phyloP scores from a whole-genome alignment of 306 rosid genomes.

The Morella rubra region DNA sequence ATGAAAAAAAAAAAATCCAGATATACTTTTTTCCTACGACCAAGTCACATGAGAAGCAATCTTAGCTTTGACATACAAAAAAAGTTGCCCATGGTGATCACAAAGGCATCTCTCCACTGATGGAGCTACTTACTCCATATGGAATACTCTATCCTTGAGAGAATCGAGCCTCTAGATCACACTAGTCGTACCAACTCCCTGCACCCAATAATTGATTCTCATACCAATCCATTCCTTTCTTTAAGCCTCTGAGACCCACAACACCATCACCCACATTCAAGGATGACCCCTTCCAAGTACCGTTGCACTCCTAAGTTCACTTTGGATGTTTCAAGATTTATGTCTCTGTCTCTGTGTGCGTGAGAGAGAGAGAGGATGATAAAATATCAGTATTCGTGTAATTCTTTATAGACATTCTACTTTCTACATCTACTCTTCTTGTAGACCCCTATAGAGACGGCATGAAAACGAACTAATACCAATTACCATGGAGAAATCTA shows the following conservation, averaged over 20 bases:
- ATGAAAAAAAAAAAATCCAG: neutral
- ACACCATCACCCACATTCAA: constrained; percentile 1
- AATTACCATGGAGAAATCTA: neutral
- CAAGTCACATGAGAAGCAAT: neutral
- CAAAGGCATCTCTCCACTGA: constrained; percentile 24
- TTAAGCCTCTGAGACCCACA: neutral
- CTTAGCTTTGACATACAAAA: neutral
- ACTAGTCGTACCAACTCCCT: neutral
- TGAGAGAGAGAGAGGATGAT: too few relatives aligned
- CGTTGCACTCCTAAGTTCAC: neutral
- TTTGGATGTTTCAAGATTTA: neutral
- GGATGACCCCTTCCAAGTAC: neutral
- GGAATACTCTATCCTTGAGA: constrained; percentile 23
- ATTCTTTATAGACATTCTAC: neutral
- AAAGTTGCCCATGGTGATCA: neutral
- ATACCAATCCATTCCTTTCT: neutral
- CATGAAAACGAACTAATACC: neutral
- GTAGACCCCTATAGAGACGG: too few relatives aligned
- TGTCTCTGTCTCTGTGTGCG: too few relatives aligned
- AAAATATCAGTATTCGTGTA: too few relatives aligned
- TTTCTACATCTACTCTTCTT: neutral
- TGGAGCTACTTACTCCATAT: constrained; percentile 6
- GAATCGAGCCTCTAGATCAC: constrained; percentile 10
- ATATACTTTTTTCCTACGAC: neutral
- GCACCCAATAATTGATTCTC: constrained; percentile 15